Evolutionary conservation across 2,329 filamentous ascomycete genomes (phyloP).

Genomic region (Epichloe sp.): DNA sequence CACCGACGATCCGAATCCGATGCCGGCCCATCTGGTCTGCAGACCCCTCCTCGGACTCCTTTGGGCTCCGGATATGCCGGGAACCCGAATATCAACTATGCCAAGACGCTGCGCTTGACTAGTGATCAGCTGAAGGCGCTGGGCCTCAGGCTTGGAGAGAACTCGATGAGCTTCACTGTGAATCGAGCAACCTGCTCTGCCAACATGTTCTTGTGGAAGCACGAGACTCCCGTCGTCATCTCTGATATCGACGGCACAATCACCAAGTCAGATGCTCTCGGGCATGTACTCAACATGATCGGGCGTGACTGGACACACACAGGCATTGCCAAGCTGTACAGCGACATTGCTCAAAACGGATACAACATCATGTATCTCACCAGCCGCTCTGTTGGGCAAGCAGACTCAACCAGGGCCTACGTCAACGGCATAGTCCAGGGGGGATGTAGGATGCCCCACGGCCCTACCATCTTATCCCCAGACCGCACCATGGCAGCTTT

Average conservation of each 20-base stretch:
- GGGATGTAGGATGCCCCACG: slow-evolving; percentile 73
- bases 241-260: slow-evolving; percentile 98
- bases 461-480: slow-evolving; percentile 88
- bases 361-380: slow-evolving; percentile 99
- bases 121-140: slow-evolving; percentile 88
- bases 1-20: slow-evolving; percentile 59
- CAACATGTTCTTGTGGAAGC: slow-evolving; percentile 86
- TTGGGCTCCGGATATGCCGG: slow-evolving; percentile 49
- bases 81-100: slow-evolving; percentile 76
- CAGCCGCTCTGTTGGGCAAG: slow-evolving; percentile 82
- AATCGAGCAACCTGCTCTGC: slow-evolving; percentile 87
- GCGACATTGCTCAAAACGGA: slow-evolving; percentile 85
- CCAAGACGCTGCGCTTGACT: slow-evolving; percentile 88
- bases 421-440: slow-evolving; percentile 83
- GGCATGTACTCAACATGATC: slow-evolving; percentile 92
- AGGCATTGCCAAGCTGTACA: slow-evolving; percentile 93
- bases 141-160: slow-evolving; percentile 70
- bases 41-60: slow-evolving; percentile 57
- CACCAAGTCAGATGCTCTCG: slow-evolving; percentile 90
- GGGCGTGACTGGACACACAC: slow-evolving; percentile 96
- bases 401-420: slow-evolving; percentile 81
- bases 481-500: slow-evolving; percentile 91
- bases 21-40: slow-evolving; percentile 37
- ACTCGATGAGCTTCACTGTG: slow-evolving; percentile 91
- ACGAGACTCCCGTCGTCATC: slow-evolving; percentile 87